Percentiles rank a stretch among this genome's conserved stretches.
phyloP scores from a whole-genome alignment of 2,329 filamentous ascomycete genomes.

The Cephalotrichum gorgonifer region DNA sequence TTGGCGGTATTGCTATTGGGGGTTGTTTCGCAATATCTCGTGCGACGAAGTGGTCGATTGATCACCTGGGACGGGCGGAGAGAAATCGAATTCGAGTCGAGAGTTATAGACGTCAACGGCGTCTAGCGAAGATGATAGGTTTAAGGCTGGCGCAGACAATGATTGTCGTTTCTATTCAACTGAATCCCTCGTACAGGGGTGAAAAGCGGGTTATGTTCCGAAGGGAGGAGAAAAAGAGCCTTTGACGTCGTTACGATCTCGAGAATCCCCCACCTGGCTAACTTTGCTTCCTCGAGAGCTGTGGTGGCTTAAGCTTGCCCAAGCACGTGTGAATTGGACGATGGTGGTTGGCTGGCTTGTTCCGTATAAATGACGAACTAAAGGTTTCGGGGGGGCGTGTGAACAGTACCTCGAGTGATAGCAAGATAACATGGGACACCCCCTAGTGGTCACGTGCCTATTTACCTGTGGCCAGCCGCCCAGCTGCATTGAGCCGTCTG shows the following conservation, averaged over 20 bases:
- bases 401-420: too few relatives aligned
- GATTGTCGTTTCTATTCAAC: not conserved
- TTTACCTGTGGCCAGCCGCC: not conserved
- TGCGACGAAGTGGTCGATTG: not conserved
- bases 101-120: too few relatives aligned
- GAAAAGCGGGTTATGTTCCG: not conserved
- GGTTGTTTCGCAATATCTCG: not conserved
- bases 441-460: not conserved
- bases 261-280: not conserved
- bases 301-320: not conserved
- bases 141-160: too few relatives aligned
- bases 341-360: not conserved
- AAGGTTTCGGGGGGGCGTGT: too few relatives aligned
- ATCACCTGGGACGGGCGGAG: too few relatives aligned
- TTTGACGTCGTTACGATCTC: not conserved
- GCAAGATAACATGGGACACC: too few relatives aligned
- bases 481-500: not conserved
- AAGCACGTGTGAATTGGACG: not conserved
- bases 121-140: too few relatives aligned
- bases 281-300: not conserved
- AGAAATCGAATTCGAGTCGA: not conserved
- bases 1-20: conserved; percentile 14
- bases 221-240: not conserved
- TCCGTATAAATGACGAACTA: too few relatives aligned
- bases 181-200: too few relatives aligned